phyloP scores from a whole-genome alignment of 2,329 filamentous ascomycete genomes.

The Sphaerulina populicola region DNA sequence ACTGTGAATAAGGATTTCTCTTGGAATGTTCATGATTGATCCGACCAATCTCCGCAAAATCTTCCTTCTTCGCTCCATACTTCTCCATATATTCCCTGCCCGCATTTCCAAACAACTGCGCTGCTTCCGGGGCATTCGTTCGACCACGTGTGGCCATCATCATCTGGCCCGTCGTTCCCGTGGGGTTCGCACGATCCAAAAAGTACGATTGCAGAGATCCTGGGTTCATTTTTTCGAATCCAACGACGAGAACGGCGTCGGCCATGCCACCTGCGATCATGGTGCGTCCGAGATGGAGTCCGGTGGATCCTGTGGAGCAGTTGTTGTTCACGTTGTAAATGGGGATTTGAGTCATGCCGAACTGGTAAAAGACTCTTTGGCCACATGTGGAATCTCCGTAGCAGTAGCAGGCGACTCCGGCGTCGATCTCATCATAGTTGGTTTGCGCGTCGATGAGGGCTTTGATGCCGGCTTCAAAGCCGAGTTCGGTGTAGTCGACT shows the following conservation, averaged over 20 bases:
- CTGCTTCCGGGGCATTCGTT: conserved; percentile 23
- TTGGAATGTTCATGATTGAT: conserved; percentile 87
- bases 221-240: conserved; percentile 96
- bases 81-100: conserved; percentile 89
- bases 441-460: conserved; percentile 78
- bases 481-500: conserved; percentile 88
- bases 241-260: conserved; percentile 73
- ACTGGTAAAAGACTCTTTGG: conserved; percentile 96
- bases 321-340: conserved; percentile 99
- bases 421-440: conserved; percentile 92
- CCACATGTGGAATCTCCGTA: conserved; percentile 93
- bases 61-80: conserved; percentile 69
- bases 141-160: conserved; percentile 28
- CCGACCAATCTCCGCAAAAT: conserved; percentile 90
- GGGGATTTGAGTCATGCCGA: conserved; percentile 92
- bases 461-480: conserved; percentile 85
- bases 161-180: conserved; percentile 61
- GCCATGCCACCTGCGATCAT: conserved; percentile 71
- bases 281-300: conserved; percentile 72
- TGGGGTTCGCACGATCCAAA: conserved; percentile 75
- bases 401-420: conserved; percentile 91
- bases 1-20: conserved; percentile 92
- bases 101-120: conserved; percentile 92
- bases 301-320: conserved; percentile 87
- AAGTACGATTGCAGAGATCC: conserved; percentile 75